Evolutionary conservation across 1,284 basidiomycete species (phyloP), one percentile per base, ranked within the genome.

Genomic region (Cryptococcus wingfieldii): DNA sequence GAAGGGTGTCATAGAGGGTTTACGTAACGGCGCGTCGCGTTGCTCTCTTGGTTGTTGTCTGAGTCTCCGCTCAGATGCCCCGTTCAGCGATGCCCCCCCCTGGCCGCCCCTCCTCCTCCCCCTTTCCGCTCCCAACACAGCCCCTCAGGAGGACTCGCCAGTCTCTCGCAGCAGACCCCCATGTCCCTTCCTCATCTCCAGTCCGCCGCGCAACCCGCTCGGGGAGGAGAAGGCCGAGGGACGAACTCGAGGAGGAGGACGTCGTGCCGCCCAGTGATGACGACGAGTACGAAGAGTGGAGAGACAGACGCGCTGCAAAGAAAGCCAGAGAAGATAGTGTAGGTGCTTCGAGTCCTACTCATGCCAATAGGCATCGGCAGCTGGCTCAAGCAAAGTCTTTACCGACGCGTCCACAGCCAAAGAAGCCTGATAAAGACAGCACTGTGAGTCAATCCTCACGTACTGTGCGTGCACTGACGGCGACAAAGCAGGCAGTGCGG

Each of bases 201-300:
- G 34, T 14, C 10, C 23, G 14, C 4, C 16, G 51, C 18, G 14
- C 23, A 5, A 54, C 53, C 8, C 42, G 59, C 45, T 50, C 44
- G 2, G 54, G 49, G 6, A 58, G 43, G 9, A 37, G 51, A 18
- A 37, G 41, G 28, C 53, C 46, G 2, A 59, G 54, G 38, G 56
- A 55, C n/a, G 51, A 50, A 7, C 51, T 56, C 44, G n/a, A 55
- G 27, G 43, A 34, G n/a, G 61, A 60, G 6, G 56, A 50, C 4
- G 54, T 72, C 31, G 65, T 75, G 1, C 69, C 70, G 1, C 73
- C 73, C 2, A 64, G 60, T 14, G 71, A 72, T 27, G 70, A 72
- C 16, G 73, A 73, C 9, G 73, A 75, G 59, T 74, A 67, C 43
- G 70, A 71, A 37, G 58, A 49, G 4, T 75, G 73, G 73, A 56